Base-by-base conservation (phyloP, 441 rosid genomes). In the Raphanus hybrid region DNA sequence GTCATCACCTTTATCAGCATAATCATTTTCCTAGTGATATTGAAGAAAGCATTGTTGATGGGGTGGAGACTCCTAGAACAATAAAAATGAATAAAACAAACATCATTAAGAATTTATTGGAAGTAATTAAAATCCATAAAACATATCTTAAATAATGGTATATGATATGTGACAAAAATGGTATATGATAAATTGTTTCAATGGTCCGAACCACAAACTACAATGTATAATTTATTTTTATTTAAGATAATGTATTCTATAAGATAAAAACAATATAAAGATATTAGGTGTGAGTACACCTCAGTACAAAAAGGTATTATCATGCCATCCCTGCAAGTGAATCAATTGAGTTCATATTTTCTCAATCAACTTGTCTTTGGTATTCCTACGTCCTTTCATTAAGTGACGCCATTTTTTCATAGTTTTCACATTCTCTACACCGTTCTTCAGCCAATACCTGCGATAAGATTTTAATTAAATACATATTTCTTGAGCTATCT, bases 331-430 rank as follows among this genome's bases (percentile, higher is more conserved):
- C 80, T 63, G 20, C 80, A 54, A 97, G 90, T 78, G 92, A 91
- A 71, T 79, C 80, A 69, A 7, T 60, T 63, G 83, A 77, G 64
- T 62, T 87, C 83, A 80, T 91, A 66, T 84, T 85, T 77, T 88
- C 97, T 75, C 86, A 83, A 83, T 92, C 93, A 77, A 96, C 86
- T 86, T 93, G 98, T 85, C 89, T 88, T 75, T 78, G 87, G 77
- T 86, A 90, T 58, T 91, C 93, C 59, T 91, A 91, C 91, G 91
- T 89, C 85, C 91, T 91, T 84, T 90, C 98, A 81, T 66, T 81
- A n/a, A 94, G 96, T 75, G 98, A 88, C 64, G 86, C 93, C 83
- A 89, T 93, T 82, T 95, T 93, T 82, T 95, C 97, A 81, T 89
- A 88, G 84, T 92, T 91, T 79, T 93, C 89, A 75, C 97, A 89